phyloP scores from a whole-genome alignment of 495 filamentous ascomycete genomes.

The Daldinia caldariorum region DNA sequence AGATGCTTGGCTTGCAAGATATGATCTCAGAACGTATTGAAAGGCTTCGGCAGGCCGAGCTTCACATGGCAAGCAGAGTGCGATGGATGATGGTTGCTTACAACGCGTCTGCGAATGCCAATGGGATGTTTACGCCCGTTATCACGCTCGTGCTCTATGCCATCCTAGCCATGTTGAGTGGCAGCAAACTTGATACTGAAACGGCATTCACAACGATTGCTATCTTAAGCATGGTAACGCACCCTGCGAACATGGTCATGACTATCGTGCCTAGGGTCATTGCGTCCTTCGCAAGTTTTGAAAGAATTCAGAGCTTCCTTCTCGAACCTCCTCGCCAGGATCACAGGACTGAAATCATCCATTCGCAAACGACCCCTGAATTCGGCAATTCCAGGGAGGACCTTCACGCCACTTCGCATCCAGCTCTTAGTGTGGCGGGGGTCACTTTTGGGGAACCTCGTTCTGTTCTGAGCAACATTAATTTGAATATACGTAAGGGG shows the following conservation, averaged over 20 bases:
- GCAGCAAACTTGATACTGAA: conserved; percentile 39
- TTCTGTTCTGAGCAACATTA: conserved; percentile 33
- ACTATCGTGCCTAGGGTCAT: conserved; percentile 51
- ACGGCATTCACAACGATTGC: conserved; percentile 55
- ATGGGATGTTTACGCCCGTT: conserved; percentile 56
- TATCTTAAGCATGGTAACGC: conserved; percentile 49
- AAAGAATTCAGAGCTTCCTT: conserved; percentile 50
- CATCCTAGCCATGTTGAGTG: conserved; percentile 37
- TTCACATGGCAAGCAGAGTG: conserved; percentile 64
- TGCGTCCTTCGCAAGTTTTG: conserved; percentile 47
- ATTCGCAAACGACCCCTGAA: neutral
- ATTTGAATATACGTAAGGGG: conserved; percentile 28
- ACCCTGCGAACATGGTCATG: conserved; percentile 58
- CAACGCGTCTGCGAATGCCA: conserved; percentile 54
- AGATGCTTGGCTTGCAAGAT: conserved; percentile 68
- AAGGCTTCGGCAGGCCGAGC: conserved; percentile 63
- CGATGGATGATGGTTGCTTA: conserved; percentile 57
- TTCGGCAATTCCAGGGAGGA: neutral
- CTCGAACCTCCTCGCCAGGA: conserved; percentile 29
- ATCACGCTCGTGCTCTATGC: conserved; percentile 54
- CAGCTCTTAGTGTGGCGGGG: conserved; percentile 8
- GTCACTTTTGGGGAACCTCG: conserved; percentile 22
- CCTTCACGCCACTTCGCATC: neutral
- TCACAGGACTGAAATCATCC: conserved; percentile 1
- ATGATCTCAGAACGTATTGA: conserved; percentile 56